Evolutionary conservation across 2,329 filamentous ascomycete genomes (phyloP).

Genomic region (Chalara sp.): DNA sequence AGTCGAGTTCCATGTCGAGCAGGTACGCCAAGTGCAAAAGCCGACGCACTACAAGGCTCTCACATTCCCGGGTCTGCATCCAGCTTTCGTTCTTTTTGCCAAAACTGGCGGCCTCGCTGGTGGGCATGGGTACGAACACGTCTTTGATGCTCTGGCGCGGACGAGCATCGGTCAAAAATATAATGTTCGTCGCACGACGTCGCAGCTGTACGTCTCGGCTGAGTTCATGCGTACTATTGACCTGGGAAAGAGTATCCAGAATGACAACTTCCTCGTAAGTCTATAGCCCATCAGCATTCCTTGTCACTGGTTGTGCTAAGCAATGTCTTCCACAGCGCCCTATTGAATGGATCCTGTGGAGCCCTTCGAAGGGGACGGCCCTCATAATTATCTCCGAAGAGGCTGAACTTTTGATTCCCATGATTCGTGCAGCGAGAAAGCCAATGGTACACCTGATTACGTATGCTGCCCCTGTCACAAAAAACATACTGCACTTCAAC

Average conservation of each 20-base stretch:
- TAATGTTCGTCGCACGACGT: constrained; percentile 20
- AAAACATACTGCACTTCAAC: too few relatives aligned
- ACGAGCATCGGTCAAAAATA: constrained; percentile 33
- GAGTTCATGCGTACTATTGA: constrained; percentile 44
- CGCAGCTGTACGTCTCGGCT: constrained; percentile 32
- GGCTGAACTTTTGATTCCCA: too few relatives aligned
- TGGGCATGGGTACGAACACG: constrained; percentile 33
- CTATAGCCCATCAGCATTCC: background rate
- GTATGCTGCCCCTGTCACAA: too few relatives aligned
- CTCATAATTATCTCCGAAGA: too few relatives aligned
- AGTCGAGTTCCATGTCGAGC: constrained; percentile 37
- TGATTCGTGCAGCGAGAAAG: too few relatives aligned
- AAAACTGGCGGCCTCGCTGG: constrained; percentile 36
- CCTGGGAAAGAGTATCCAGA: constrained; percentile 22
- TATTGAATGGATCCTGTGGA: constrained; percentile 58
- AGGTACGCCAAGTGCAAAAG: constrained; percentile 37
- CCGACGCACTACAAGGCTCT: constrained; percentile 31
- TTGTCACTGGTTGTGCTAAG: background rate
- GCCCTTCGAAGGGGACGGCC: constrained; percentile 27
- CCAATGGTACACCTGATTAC: too few relatives aligned
- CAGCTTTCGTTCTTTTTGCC: constrained; percentile 38
- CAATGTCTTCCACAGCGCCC: constrained; percentile 27
- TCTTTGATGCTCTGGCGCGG: constrained; percentile 34
- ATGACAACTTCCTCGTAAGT: constrained; percentile 35
- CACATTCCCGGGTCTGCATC: constrained; percentile 39